A percentile compares a stretch with the other conserved stretches of the same genome.
Conservation (phyloP, 768 basidiomycete genomes). For the Dentipellis sp. region DNA sequence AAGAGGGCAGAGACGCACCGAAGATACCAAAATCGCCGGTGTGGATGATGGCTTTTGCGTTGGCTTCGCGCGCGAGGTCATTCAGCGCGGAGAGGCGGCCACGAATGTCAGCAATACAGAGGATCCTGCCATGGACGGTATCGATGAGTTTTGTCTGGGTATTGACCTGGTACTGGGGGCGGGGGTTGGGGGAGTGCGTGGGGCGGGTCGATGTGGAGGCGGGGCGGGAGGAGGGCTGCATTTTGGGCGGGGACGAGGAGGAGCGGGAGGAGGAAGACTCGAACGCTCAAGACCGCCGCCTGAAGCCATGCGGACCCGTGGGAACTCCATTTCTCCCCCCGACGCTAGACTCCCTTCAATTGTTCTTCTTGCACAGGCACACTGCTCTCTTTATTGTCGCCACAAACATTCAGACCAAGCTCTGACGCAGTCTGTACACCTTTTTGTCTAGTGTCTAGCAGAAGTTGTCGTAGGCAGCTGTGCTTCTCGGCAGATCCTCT, state of each 20-base stretch:
- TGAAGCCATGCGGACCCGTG: neutral
- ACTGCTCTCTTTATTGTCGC: no score
- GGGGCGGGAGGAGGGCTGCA: conserved; percentile 49
- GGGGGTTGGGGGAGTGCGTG: conserved; percentile 45
- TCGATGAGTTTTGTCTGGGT: conserved; percentile 76
- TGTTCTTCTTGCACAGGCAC: no score
- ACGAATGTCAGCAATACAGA: conserved; percentile 92
- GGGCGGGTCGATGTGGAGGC: conserved; percentile 54
- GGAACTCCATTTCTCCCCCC: neutral
- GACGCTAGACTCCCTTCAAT: no score
- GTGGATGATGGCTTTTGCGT: conserved; percentile 90
- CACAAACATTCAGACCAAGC: no score
- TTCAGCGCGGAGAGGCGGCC: conserved; percentile 85
- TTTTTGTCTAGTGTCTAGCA: no score
- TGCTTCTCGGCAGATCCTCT: no score
- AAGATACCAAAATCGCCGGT: conserved; percentile 99
- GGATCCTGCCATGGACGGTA: conserved; percentile 72
- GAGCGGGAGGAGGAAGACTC: neutral
- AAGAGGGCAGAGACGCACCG: conserved; percentile 31
- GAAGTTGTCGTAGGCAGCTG: no score
- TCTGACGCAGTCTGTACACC: no score
- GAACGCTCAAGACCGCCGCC: neutral
- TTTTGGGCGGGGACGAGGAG: conserved; percentile 19
- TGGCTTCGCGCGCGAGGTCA: conserved; percentile 79
- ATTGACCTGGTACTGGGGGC: conserved; percentile 43